Base-by-base conservation (phyloP, 2,329 filamentous ascomycete species). In the Aspergillus pseudotamarii region DNA sequence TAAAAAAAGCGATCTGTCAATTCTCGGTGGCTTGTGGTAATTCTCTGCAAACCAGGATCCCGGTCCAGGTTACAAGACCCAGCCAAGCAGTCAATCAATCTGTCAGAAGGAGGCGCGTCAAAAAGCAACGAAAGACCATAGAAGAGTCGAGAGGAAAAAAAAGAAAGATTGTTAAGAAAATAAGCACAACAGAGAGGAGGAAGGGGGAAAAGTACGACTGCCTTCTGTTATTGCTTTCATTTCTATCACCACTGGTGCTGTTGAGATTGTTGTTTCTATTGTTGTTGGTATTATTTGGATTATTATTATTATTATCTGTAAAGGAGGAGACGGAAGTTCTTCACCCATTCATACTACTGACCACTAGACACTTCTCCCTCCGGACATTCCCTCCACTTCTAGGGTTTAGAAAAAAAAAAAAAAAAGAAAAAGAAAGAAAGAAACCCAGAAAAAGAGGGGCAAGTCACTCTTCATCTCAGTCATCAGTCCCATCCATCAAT, bases 1-100 rank as follows among this genome's bases (percentile, higher is more conserved):
- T 65, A 57, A 54, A 41, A 59, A 68, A 71, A 66, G 65, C 66
- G 70, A 73, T 71, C 71, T 72, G 71, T 74, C 72, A 73, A 68
- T 66, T 74, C 45, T 63, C 26, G 62, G 66, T 69, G 64, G 62
- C 63, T 69, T 65, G 54, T 58, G 62, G 57, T 53, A 56, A 64
- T 63, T 58, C 46, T 62, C 59, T 65, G 60, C 61, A 64, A 66
- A 61, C 64, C 50, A 63, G 58, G 57, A 67, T 64, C 61, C 59
- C 61, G 55, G 62, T 61, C 59, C 54, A 59, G 50, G 54, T 58
- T 59, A 46, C 62, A 58, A 65, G 59, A 58, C 57, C 64, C 59
- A 64, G 53, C 60, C 48, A 30, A 28, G 43, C 48, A 32, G 30
- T 61, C 55, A 58, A 62, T 62, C 50, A 53, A 56, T 56, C 57